Base-by-base conservation (phyloP, 192 early-diverging fungal genomes). In the Blastocladiella britannica region DNA sequence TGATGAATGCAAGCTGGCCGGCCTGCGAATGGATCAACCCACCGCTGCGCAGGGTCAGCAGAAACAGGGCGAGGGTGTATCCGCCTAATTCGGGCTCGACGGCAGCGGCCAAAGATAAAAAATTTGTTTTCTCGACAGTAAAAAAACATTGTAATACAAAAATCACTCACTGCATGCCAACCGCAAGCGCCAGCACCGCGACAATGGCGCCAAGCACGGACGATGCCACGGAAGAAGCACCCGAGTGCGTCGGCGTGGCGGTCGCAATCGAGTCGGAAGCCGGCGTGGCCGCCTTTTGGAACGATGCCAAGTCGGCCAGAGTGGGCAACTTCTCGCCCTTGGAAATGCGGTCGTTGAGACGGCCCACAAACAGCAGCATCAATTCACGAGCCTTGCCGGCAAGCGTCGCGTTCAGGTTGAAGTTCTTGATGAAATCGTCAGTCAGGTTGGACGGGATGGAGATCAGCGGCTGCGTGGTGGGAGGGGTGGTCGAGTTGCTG, bases 1-100 rank as follows among this genome's bases (percentile, higher is more conserved):
- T 66, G 53, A 88, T 82, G 28, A 88, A 78, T 56, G 88, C 59
- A 30, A 77, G 79, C 55, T 79, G 77, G 28, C 83, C 85, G 59
- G 68, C 67, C n/a, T 72, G 72, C 12, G 69, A 65, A 0, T 74
- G 69, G 59, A 86, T 85, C 25, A 86, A 54, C 4, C 85, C 82
- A 27, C 71, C 68, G 5, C 63, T 56, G 5, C 65, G 63, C 72
- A 78, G 81, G 3, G 81, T 70, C 43, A 87, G 75, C 28, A 88
- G 62, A 73, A 81, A 85, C 31, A 85, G 63, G 3, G 87, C 80
- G 26, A 85, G 62, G 27, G 77, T 62, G 67, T 83, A 89, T 60
- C 91, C 91, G 15, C 37, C n/a, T 20, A 9, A n/a, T n/a, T n/a
- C n/a, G n/a, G n/a, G n/a, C n/a, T n/a, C n/a, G n/a, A n/a, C n/a